Evolutionary conservation across 202 grass and related monocot genomes (phyloP).

Genomic region (Digitaria exilis): DNA sequence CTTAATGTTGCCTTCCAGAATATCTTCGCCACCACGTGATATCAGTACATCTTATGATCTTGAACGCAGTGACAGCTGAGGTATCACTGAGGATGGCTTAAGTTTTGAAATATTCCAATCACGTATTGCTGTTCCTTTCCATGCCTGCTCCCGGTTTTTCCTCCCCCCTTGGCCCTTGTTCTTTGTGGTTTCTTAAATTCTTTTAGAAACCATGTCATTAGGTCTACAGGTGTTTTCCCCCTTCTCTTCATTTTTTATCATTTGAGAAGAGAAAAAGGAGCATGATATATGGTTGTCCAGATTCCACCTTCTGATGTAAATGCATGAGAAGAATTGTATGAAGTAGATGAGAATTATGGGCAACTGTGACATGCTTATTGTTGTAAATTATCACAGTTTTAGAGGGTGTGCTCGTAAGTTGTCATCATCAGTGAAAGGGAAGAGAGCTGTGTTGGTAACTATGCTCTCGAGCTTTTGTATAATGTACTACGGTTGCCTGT

Average conservation of each 20-base stretch:
- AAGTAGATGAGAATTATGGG: conserved; percentile 7
- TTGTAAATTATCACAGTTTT: conserved; percentile 29
- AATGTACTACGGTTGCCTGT: neutral
- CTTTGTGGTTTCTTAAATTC: neutral
- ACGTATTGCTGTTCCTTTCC: conserved; percentile 13
- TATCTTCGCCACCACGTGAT: conserved; percentile 22
- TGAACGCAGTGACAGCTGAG: neutral
- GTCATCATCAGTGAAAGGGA: neutral
- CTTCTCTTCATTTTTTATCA: conserved; percentile 34
- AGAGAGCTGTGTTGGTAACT: neutral
- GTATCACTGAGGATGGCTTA: conserved; percentile 27
- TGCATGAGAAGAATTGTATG: conserved; percentile 24
- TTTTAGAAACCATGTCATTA: conserved; percentile 28
- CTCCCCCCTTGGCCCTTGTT: neutral
- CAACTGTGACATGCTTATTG: neutral
- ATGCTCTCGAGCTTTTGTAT: too few species aligned
- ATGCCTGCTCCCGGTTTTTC: neutral
- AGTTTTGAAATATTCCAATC: conserved; percentile 36
- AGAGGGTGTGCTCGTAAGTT: neutral
- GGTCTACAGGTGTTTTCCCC: conserved; percentile 25
- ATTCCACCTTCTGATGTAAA: conserved; percentile 42
- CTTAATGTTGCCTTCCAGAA: neutral
- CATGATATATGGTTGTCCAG: conserved; percentile 35
- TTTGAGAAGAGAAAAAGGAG: conserved; percentile 37
- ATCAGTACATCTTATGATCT: conserved; percentile 5